Evolutionary conservation across 495 filamentous ascomycete species (phyloP).

Genomic region (Hyaloscypha variabilis): DNA sequence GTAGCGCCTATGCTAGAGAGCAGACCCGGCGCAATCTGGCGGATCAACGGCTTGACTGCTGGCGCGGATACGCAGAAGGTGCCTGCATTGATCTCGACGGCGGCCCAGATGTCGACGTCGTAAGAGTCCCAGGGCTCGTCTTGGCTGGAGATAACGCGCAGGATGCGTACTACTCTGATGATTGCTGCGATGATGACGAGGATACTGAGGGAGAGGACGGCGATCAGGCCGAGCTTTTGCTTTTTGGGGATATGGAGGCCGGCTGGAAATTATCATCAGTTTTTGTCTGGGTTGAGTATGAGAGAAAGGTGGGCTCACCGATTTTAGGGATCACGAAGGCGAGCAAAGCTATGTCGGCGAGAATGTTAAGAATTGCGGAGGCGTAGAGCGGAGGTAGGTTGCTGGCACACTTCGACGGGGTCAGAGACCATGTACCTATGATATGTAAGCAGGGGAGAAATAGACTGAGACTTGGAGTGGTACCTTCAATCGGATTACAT

Average conservation of each 20-base stretch:
- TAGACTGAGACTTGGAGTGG: neutral
- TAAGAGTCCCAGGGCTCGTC: conserved; percentile 7
- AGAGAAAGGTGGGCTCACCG: neutral
- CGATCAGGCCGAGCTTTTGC: conserved; percentile 6
- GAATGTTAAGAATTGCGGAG: conserved; percentile 8
- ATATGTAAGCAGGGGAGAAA: neutral
- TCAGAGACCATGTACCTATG: neutral
- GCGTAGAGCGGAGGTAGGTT: neutral
- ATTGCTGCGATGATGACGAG: conserved; percentile 18
- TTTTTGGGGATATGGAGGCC: neutral
- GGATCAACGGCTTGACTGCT: conserved; percentile 6
- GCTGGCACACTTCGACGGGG: neutral
- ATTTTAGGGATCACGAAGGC: conserved; percentile 12
- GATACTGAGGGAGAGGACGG: neutral
- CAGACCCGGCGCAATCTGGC: conserved; percentile 14
- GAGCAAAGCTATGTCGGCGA: conserved; percentile 8
- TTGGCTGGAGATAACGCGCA: neutral
- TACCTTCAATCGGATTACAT: neutral
- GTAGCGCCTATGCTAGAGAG: neutral
- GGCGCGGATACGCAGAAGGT: conserved; percentile 1
- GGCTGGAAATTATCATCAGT: neutral
- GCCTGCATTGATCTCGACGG: conserved; percentile 14
- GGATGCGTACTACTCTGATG: conserved; percentile 6
- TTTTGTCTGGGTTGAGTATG: neutral
- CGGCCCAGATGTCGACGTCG: conserved; percentile 15